Percentiles rank a stretch among this genome's conserved stretches.
phyloP scores from a whole-genome alignment of 2,329 filamentous ascomycete species.

The Colletotrichum paranaense region DNA sequence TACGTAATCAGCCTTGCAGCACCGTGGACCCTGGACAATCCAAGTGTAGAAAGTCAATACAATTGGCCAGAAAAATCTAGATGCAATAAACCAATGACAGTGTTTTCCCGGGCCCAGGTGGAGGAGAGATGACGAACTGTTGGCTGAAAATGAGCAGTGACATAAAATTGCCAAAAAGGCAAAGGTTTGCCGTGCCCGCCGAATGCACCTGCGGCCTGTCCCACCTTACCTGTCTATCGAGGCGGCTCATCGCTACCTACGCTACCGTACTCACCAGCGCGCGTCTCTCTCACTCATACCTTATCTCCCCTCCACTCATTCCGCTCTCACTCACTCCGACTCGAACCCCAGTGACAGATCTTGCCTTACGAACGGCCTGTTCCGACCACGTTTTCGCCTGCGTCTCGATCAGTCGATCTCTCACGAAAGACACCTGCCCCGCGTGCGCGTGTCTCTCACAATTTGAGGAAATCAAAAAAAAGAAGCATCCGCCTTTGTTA shows the following conservation, averaged over 20 bases:
- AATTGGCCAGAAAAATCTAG: constrained; percentile 26
- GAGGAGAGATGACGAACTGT: constrained; percentile 37
- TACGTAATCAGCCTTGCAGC: constrained; percentile 30
- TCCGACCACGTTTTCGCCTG: constrained; percentile 24
- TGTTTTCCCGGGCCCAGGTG: constrained; percentile 29
- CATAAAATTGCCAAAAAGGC: constrained; percentile 28
- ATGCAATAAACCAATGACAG: constrained; percentile 25
- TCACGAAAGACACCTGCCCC: neutral
- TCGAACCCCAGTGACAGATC: neutral
- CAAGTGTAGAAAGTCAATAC: neutral
- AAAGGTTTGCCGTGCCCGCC: constrained; percentile 19
- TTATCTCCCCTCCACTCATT: neutral
- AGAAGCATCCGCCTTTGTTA: constrained; percentile 10
- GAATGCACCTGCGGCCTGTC: neutral
- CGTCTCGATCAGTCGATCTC: constrained; percentile 8
- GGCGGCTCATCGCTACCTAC: neutral
- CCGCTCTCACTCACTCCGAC: neutral
- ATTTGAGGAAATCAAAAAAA: neutral
- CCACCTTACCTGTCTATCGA: neutral
- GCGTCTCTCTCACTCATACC: neutral
- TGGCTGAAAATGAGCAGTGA: constrained; percentile 32
- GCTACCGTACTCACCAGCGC: neutral
- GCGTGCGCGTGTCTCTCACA: neutral
- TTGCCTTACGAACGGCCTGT: constrained; percentile 14
- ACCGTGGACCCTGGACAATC: neutral